Evolutionary conservation across 1,284 basidiomycete genomes (phyloP).

Genomic region (Apiotrichum montevideense): DNA sequence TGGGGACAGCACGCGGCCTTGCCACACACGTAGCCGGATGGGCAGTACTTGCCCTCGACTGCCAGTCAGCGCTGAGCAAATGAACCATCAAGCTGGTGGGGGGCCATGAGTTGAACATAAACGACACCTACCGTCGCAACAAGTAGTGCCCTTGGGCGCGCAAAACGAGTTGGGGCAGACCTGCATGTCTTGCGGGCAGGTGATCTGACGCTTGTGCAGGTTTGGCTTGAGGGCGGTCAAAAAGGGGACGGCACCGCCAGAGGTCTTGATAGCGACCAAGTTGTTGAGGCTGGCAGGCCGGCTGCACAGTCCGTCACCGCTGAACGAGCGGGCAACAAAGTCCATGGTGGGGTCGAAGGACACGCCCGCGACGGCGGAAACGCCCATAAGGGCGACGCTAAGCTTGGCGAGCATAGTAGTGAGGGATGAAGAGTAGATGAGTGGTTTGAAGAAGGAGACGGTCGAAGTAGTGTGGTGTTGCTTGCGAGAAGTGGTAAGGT

Average conservation of each 20-base stretch:
- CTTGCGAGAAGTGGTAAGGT: no score
- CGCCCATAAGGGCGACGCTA: not conserved
- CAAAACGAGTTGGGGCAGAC: not conserved
- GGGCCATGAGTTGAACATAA: no score
- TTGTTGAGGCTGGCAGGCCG: not conserved
- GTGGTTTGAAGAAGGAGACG: no score
- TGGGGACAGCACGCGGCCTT: not conserved
- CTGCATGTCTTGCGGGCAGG: not conserved
- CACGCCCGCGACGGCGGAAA: not conserved
- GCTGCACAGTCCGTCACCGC: not conserved
- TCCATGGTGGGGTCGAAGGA: not conserved
- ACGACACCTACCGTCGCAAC: not conserved
- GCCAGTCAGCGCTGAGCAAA: no score
- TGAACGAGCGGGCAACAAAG: not conserved
- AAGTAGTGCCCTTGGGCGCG: not conserved
- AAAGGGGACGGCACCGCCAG: not conserved
- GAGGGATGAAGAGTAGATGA: not conserved
- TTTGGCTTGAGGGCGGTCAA: not conserved
- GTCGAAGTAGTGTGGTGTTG: no score
- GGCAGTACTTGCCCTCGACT: not conserved
- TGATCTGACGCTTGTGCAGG: not conserved
- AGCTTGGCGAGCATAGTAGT: constrained; percentile 1
- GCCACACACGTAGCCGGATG: not conserved
- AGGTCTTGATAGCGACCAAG: not conserved
- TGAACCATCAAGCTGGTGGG: not conserved